Conservation (phyloP, 78 protist genomes). For the Dictyostelium intermedium region DNA sequence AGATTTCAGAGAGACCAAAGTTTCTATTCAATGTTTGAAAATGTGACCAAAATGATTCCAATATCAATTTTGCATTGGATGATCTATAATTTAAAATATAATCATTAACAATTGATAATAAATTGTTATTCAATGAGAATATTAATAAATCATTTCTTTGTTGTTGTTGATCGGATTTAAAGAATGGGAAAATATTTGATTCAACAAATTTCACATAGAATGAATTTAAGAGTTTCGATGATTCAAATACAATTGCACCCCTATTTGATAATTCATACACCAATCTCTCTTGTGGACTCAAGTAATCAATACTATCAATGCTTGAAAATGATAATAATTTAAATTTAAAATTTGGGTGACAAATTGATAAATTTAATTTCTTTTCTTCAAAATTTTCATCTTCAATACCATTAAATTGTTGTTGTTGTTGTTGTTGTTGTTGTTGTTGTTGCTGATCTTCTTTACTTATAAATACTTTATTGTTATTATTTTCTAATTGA, state of each 20-base stretch:
- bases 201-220: conserved; percentile 16
- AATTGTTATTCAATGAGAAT: conserved; percentile 39
- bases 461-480: not conserved
- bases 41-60: conserved; percentile 31
- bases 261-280: not conserved
- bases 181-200: not conserved
- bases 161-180: not conserved
- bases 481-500: not conserved
- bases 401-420: not conserved
- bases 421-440: too few relatives aligned
- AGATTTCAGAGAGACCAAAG: conserved; percentile 18
- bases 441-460: not conserved
- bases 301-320: not conserved
- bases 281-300: conserved; percentile 42
- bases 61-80: conserved; percentile 40
- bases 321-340: not conserved
- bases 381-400: not conserved
- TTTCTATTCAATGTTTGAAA: conserved; percentile 2
- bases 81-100: not conserved
- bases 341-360: conserved; percentile 13
- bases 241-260: not conserved
- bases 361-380: not conserved
- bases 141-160: conserved; percentile 28
- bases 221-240: not conserved
- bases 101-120: conserved; percentile 19